These are phyloP conservation scores for Oryza nivara DNA, from an alignment of 176 grass and related monocot species.

Conservation along the genomic window DNA sequence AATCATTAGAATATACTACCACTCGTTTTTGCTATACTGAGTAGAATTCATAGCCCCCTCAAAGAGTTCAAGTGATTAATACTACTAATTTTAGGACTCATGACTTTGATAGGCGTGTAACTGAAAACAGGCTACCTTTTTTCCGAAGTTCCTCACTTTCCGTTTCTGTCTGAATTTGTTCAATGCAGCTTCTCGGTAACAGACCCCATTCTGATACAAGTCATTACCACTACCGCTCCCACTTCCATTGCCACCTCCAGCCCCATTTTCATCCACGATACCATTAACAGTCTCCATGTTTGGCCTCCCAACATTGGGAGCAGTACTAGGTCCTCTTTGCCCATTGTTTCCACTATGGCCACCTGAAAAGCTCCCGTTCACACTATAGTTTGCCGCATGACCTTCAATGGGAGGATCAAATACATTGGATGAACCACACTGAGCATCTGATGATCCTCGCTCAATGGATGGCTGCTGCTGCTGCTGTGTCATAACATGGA, in stretches of 20 bases:
- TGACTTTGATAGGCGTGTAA: neutral
- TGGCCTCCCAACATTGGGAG: constrained; percentile 49
- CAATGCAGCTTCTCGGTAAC: constrained; percentile 77
- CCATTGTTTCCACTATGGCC: constrained; percentile 70
- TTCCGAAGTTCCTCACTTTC: constrained; percentile 84
- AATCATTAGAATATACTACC: constrained; percentile 9
- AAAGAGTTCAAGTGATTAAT: constrained; percentile 28
- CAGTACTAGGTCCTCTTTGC: constrained; percentile 55
- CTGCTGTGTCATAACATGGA: constrained; percentile 47
- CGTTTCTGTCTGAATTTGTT: constrained; percentile 91
- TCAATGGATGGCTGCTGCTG: constrained; percentile 53
- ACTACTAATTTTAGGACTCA: constrained; percentile 7
- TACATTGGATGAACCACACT: constrained; percentile 62
- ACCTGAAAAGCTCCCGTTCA: constrained; percentile 63
- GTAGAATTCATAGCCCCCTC: constrained; percentile 5
- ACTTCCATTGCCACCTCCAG: constrained; percentile 44
- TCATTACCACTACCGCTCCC: constrained; percentile 63
- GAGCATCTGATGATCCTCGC: constrained; percentile 37
- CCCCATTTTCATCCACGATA: constrained; percentile 45
- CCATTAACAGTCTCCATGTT: constrained; percentile 69
- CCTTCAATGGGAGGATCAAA: constrained; percentile 60
- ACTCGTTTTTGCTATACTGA: neutral
- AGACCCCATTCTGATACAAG: constrained; percentile 54
- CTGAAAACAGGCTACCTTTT: constrained; percentile 68
- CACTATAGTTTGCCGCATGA: constrained; percentile 73